phyloP scores from a whole-genome alignment of 176 grass and related monocot species.

The Guadua angustifolia region DNA sequence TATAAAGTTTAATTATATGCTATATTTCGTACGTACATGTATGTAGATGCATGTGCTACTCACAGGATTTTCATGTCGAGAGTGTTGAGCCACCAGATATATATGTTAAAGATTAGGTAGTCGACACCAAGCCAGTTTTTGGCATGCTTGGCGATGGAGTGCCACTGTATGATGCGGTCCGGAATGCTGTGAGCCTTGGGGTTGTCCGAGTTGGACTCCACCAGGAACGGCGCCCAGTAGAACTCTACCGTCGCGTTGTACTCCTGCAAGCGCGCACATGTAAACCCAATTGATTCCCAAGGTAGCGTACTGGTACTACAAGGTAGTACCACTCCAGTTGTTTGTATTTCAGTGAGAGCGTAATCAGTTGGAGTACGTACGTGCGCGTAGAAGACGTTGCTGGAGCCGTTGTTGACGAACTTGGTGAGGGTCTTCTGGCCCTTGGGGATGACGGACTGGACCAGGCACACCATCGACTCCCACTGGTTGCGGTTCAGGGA shows the following conservation, averaged over 20 bases:
- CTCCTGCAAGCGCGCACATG: constrained; percentile 17
- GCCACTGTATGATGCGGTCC: constrained; percentile 79
- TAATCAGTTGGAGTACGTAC: background rate
- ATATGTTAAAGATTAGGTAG: constrained; percentile 98
- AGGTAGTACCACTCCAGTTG: too few relatives aligned
- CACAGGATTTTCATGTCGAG: constrained; percentile 91
- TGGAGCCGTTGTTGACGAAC: constrained; percentile 74
- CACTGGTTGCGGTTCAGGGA: constrained; percentile 98
- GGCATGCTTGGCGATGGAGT: constrained; percentile 81
- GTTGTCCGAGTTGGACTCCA: constrained; percentile 97
- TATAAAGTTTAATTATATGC: background rate
- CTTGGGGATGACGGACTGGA: constrained; percentile 75
- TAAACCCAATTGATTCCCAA: background rate
- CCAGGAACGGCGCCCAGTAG: constrained; percentile 99
- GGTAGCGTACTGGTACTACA: too few relatives aligned
- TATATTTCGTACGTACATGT: background rate
- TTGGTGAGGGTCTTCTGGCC: constrained; percentile 86
- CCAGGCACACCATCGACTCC: constrained; percentile 99
- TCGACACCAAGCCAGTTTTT: constrained; percentile 79
- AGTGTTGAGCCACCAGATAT: constrained; percentile 98
- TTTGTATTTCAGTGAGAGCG: background rate
- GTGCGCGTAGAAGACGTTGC: constrained; percentile 80
- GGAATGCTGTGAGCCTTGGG: constrained; percentile 90
- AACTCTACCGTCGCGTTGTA: constrained; percentile 98
- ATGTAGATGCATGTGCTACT: constrained; percentile 9